phyloP scores from a whole-genome alignment of 2,329 filamentous ascomycete species.

The Cyclaneusma minus region DNA sequence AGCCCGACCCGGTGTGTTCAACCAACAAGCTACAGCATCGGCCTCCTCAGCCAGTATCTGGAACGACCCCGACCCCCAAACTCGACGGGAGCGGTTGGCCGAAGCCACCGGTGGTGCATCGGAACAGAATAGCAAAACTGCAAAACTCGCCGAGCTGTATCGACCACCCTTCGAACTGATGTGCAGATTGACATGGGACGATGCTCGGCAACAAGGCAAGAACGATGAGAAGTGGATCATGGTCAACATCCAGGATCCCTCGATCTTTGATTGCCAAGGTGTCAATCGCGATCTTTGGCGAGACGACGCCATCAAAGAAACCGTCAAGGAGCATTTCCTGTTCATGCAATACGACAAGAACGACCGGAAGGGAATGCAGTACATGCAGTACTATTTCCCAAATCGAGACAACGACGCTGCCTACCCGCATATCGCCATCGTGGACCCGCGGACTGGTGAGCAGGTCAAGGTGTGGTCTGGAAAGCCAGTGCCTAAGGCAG shows the following conservation, averaged over 20 bases:
- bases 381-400: constrained; percentile 79
- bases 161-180: constrained; percentile 87
- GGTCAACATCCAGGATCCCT: constrained; percentile 87
- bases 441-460: constrained; percentile 90
- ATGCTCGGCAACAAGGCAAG: constrained; percentile 72
- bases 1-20: constrained; percentile 48
- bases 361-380: constrained; percentile 62
- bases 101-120: constrained; percentile 50
- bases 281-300: constrained; percentile 97
- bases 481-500: constrained; percentile 55
- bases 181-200: constrained; percentile 63
- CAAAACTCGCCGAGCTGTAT: constrained; percentile 78
- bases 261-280: constrained; percentile 86
- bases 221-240: constrained; percentile 86
- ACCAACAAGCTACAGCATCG: constrained; percentile 36
- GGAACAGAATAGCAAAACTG: constrained; percentile 52
- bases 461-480: constrained; percentile 96
- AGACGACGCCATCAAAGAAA: constrained; percentile 59
- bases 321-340: constrained; percentile 82
- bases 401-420: constrained; percentile 69
- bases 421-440: constrained; percentile 89
- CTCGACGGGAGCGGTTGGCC: constrained; percentile 35
- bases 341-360: constrained; percentile 91
- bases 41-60: constrained; percentile 41
- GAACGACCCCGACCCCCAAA: constrained; percentile 26